Conservation (phyloP, 805 yeast genomes). For the Myxozyma lipomycoides region DNA sequence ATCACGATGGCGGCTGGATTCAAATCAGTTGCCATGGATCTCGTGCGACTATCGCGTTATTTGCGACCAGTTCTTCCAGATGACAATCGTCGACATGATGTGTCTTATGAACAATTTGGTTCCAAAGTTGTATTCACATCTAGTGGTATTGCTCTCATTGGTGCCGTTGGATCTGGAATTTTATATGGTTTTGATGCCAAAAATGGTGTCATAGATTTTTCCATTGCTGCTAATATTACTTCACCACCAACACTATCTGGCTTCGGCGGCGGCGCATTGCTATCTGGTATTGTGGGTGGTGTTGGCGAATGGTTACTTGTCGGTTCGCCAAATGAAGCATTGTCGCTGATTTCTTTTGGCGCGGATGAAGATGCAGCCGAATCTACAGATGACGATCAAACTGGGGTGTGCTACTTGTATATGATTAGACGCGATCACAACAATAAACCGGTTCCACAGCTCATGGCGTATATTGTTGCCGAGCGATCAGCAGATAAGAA, state of each 20-base stretch:
- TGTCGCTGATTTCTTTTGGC: background rate
- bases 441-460: conserved; percentile 21
- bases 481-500: conserved; percentile 22
- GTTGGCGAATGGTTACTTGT: conserved; percentile 25
- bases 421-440: conserved; percentile 6
- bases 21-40: conserved; percentile 12
- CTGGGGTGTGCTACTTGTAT: conserved; percentile 44
- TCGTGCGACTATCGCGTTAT: conserved; percentile 9
- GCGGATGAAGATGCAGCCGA: conserved; percentile 30
- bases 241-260: conserved; percentile 5
- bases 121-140: conserved; percentile 9
- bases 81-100: conserved; percentile 25
- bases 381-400: conserved; percentile 6
- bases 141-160: conserved; percentile 9
- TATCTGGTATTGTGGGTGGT: conserved; percentile 15
- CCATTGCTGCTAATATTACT: conserved; percentile 7
- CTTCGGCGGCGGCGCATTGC: conserved; percentile 24
- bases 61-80: conserved; percentile 4
- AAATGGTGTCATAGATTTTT: conserved; percentile 11
- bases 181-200: conserved; percentile 16
- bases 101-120: conserved; percentile 25
- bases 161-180: conserved; percentile 14
- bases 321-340: conserved; percentile 21
- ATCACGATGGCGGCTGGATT: conserved; percentile 19
- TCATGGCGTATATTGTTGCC: conserved; percentile 28